Conservation (phyloP, 352 stramenopile genomes). For the Phytopythium delawarense region DNA sequence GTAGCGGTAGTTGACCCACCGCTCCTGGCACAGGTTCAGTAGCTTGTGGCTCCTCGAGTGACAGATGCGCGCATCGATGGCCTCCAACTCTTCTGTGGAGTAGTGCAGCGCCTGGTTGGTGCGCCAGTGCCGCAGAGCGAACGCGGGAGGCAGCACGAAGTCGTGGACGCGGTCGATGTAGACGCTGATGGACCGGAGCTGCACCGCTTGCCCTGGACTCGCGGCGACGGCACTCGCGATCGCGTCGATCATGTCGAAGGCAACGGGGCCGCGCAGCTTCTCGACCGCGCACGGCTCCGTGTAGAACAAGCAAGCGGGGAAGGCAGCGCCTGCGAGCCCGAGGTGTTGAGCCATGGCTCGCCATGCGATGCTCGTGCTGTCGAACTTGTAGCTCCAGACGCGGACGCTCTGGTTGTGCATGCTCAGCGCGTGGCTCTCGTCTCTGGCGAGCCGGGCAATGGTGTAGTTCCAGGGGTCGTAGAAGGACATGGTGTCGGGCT, state of each 20-base stretch:
- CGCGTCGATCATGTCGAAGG: slow-evolving; percentile 34
- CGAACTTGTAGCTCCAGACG: slow-evolving; percentile 36
- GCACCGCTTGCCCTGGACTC: slow-evolving; percentile 2
- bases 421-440: slow-evolving; percentile 8
- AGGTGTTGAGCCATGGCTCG: slow-evolving; percentile 23
- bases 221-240: slow-evolving; percentile 12
- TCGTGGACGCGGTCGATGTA: slow-evolving; percentile 43
- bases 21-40: slow-evolving; percentile 12
- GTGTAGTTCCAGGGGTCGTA: slow-evolving; percentile 29
- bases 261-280: slow-evolving; percentile 8
- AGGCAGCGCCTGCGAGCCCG: slow-evolving; percentile 18
- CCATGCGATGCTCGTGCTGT: slow-evolving; percentile 27
- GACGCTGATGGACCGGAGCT: slow-evolving; percentile 16
- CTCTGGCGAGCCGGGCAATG: slow-evolving; percentile 8
- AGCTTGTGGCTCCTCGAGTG: background rate
- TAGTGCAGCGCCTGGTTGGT: slow-evolving; percentile 36
- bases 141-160: slow-evolving; percentile 28
- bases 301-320: slow-evolving; percentile 29
- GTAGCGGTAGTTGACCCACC: slow-evolving; percentile 18
- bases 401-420: slow-evolving; percentile 7
- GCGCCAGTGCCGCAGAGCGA: slow-evolving; percentile 15
- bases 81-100: slow-evolving; percentile 7
- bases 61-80: background rate
- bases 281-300: slow-evolving; percentile 11
- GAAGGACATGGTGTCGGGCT: slow-evolving; percentile 26